Evolutionary conservation across 2,329 filamentous ascomycete species (phyloP).

Genomic region (Hypocrella siamensis): DNA sequence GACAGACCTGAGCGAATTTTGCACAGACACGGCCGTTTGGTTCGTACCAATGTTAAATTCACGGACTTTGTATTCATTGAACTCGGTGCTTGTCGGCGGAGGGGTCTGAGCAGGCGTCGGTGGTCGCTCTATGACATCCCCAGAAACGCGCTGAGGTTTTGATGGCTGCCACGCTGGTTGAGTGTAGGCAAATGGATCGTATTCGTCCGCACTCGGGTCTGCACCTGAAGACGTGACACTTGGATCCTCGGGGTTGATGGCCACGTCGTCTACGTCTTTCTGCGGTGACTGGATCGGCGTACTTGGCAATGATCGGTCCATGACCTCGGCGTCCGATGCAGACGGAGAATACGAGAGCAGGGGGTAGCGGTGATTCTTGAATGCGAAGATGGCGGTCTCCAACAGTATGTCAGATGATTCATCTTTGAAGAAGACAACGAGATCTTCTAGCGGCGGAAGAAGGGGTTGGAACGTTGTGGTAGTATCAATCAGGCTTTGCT

Average conservation of each 20-base stretch:
- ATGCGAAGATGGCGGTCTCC: constrained; percentile 29
- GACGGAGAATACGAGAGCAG: constrained; percentile 9
- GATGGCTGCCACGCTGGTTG: constrained; percentile 10
- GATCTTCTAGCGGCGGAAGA: constrained; percentile 37
- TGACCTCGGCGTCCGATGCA: constrained; percentile 8
- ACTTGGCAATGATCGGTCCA: constrained; percentile 8
- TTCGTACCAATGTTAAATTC: constrained; percentile 24
- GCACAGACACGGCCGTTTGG: constrained; percentile 34
- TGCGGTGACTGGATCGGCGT: constrained; percentile 9
- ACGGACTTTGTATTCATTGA: constrained; percentile 24
- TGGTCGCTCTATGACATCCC: constrained; percentile 15
- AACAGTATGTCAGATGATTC: constrained; percentile 25
- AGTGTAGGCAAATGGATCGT: constrained; percentile 29
- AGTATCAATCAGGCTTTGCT: constrained; percentile 8
- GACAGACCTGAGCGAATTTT: constrained; percentile 40
- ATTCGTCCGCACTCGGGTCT: constrained; percentile 18
- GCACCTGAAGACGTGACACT: constrained; percentile 1
- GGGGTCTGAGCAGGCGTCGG: constrained; percentile 29
- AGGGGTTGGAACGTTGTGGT: constrained; percentile 24
- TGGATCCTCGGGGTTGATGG: not conserved
- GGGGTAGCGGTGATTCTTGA: constrained; percentile 16
- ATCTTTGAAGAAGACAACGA: constrained; percentile 38
- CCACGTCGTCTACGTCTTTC: not conserved
- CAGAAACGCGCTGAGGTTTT: constrained; percentile 8
- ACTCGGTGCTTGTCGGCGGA: constrained; percentile 12